Evolutionary conservation across 768 basidiomycete genomes (phyloP), one percentile per base, ranked within the genome.

Genomic region (Cytidiella melzeri): DNA sequence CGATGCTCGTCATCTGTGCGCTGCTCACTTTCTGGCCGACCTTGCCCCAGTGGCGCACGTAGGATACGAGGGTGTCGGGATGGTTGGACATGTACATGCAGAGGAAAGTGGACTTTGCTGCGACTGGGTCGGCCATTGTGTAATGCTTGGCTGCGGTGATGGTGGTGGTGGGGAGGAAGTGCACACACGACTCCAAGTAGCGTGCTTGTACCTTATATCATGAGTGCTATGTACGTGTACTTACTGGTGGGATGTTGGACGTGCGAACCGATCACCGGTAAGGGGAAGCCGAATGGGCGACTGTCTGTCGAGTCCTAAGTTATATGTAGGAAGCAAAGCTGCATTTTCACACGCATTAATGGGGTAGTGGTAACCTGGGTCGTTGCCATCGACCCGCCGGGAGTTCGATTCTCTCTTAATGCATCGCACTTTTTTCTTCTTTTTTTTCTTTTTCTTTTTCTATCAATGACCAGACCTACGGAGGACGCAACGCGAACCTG

Each of bases 391-490:
- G 83, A 84, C 81, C 83, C 83, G 83, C 83, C 83, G 83, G 81
- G 82, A 81, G 83, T 85, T 85, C 82, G 81, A 84, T 85, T 84
- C 83, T 81, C 83, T 54, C 81, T 84, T 84, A 82, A 84, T 84
- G 83, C 83, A 83, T 12, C 3, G 20, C 24, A 13, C 34, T 46
- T 36, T 36, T 7, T 34, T 25, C 26, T 5, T 18, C 20, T 5
- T 20, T 11, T 18, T 30, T 11, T 36, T 11, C 24, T 5, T 34
- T 34, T 34, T 34, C 9, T 34, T 15, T 34, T 34, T 15, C 15
- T 34, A 34, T 7, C 30, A 34, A 7, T 34, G 30, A 34, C 15
- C 15, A 34, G 30, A 34, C 15, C 9, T 7, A 34, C 30, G 30
- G 30, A 34, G 30, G 30, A 15, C 15, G 7, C 15, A 15, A 34